A percentile compares a stretch with the other conserved stretches of the same genome.
Conservation (phyloP, 208 protist species). For the Acanthamoeba culbertsoni region DNA sequence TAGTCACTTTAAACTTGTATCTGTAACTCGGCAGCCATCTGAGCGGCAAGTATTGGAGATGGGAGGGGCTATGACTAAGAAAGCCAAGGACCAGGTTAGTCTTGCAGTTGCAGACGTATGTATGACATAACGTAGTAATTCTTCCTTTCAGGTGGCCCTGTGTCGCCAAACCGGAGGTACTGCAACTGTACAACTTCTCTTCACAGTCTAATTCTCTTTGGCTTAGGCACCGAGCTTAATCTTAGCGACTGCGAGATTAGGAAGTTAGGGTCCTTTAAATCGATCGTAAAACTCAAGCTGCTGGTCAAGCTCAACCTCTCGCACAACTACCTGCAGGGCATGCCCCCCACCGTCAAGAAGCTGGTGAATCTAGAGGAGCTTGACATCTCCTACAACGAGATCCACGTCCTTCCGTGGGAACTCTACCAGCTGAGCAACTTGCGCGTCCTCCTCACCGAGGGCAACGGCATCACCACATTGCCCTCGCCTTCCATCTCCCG, state of each 20-base stretch:
- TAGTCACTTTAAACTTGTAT: not conserved
- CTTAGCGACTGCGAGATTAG: conserved; percentile 44
- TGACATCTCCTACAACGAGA: conserved; percentile 40
- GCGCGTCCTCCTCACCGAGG: conserved; percentile 44
- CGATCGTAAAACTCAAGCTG: conserved; percentile 48
- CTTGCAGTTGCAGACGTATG: not conserved
- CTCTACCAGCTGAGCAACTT: conserved; percentile 40
- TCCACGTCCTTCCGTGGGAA: conserved; percentile 22
- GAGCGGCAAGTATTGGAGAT: not conserved
- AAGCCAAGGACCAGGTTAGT: not conserved
- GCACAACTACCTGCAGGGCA: conserved; percentile 43
- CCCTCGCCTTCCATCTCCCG: not conserved
- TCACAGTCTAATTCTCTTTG: not conserved
- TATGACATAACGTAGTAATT: not conserved
- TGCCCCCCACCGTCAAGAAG: conserved; percentile 27
- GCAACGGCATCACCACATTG: conserved; percentile 1
- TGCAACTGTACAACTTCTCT: not conserved
- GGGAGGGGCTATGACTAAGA: conserved; percentile 28
- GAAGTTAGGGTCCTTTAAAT: conserved; percentile 40
- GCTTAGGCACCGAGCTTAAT: conserved; percentile 13
- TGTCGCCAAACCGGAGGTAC: conserved; percentile 17
- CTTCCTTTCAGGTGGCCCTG: not conserved
- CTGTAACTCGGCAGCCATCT: not conserved
- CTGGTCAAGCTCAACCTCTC: conserved; percentile 31
- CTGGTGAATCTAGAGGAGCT: conserved; percentile 54